Percentiles rank a stretch among this genome's conserved stretches.
Evolutionary conservation across 129 eudicot species (phyloP).

Genomic region (Saussurea involucrata): DNA sequence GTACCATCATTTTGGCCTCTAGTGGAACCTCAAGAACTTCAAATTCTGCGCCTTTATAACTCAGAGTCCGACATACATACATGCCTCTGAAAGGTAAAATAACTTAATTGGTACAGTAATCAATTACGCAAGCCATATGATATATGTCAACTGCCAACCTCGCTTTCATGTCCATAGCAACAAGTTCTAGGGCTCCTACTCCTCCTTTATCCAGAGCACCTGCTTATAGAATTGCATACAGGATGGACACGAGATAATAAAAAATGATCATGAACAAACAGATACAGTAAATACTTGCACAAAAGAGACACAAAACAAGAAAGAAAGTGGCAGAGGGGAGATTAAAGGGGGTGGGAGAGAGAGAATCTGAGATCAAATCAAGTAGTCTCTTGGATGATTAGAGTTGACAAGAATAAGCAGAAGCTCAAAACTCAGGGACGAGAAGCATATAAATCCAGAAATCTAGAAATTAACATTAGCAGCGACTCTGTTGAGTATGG

Average conservation of each 20-base stretch:
- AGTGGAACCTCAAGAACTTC: slow-evolving; percentile 90
- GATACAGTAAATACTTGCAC: neutral
- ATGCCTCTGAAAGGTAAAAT: slow-evolving; percentile 73
- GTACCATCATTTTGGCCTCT: slow-evolving; percentile 88
- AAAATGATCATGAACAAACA: neutral
- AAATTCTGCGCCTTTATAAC: slow-evolving; percentile 93
- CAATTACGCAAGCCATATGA: slow-evolving; percentile 1
- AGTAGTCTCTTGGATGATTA: neutral
- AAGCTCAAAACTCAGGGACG: neutral
- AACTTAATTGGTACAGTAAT: slow-evolving; percentile 9
- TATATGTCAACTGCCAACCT: slow-evolving; percentile 46
- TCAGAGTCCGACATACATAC: slow-evolving; percentile 98
- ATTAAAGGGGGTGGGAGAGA: neutral
- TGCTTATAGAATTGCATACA: slow-evolving; percentile 25
- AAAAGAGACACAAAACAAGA: neutral
- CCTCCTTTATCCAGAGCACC: slow-evolving; percentile 95
- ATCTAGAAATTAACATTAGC: neutral
- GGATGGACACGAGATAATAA: neutral
- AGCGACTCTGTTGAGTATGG: neutral
- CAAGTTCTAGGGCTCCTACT: slow-evolving; percentile 98
- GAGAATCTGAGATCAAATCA: neutral
- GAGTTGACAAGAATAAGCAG: neutral
- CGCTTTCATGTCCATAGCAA: slow-evolving; percentile 99
- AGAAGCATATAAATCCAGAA: neutral
- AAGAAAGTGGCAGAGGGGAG: neutral